phyloP scores from a whole-genome alignment of 2,329 filamentous ascomycete genomes.

The Huntiella savannae region DNA sequence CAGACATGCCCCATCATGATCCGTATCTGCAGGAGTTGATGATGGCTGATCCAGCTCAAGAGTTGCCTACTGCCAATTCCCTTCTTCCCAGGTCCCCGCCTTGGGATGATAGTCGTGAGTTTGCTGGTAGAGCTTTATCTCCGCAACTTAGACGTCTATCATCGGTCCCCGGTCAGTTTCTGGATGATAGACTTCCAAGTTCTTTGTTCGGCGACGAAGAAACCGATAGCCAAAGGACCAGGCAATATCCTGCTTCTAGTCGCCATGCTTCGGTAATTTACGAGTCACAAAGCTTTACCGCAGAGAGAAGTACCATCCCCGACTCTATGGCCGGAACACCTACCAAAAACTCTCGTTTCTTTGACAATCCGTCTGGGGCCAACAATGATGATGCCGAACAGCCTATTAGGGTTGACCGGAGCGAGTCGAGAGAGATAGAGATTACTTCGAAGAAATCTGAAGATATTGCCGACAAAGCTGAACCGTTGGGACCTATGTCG shows the following conservation, averaged over 20 bases:
- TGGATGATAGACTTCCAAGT: slow-evolving; percentile 9
- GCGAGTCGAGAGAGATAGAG: too few species aligned
- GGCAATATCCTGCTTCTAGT: slow-evolving; percentile 1
- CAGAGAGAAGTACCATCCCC: not conserved
- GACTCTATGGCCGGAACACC: not conserved
- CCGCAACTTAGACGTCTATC: not conserved
- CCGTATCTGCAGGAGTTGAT: not conserved
- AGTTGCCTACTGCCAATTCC: not conserved
- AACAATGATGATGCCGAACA: too few species aligned
- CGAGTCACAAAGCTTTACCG: not conserved
- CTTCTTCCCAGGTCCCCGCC: not conserved
- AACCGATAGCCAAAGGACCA: slow-evolving; percentile 9
- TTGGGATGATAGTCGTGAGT: not conserved
- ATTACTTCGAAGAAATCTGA: too few species aligned
- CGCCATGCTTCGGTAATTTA: not conserved
- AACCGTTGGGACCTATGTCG: too few species aligned
- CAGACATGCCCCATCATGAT: not conserved
- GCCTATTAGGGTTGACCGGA: too few species aligned
- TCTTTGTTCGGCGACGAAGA: slow-evolving; percentile 6
- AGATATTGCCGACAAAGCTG: too few species aligned
- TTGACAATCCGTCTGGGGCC: too few species aligned
- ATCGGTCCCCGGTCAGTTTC: slow-evolving; percentile 4
- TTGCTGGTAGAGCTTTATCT: not conserved
- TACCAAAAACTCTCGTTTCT: not conserved
- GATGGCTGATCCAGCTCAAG: not conserved